A percentile compares a stretch with the other conserved stretches of the same genome.
Evolutionary conservation across 2,329 filamentous ascomycete genomes (phyloP).

Genomic region (Fusarium sp.): DNA sequence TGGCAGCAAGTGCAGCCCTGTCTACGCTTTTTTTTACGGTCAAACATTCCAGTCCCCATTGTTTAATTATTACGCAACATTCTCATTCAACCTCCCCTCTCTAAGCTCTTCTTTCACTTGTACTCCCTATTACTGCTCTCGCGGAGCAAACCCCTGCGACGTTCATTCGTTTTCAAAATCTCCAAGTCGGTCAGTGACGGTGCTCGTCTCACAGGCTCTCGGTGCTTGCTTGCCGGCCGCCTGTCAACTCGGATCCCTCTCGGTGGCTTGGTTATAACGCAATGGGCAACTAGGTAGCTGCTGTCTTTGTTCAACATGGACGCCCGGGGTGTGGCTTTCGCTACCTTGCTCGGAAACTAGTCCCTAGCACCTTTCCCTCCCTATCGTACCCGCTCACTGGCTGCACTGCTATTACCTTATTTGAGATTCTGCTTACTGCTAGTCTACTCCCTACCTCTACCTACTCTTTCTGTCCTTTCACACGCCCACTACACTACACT

Average conservation of each 20-base stretch:
- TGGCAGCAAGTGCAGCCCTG: constrained; percentile 30
- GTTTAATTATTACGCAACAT: constrained; percentile 35
- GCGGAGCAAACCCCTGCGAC: constrained; percentile 24
- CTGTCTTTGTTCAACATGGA: constrained; percentile 32
- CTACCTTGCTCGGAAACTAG: constrained; percentile 31
- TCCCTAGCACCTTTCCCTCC: constrained; percentile 21
- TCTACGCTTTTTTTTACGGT: constrained; percentile 19
- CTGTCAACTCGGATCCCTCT: constrained; percentile 35
- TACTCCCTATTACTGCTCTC: constrained; percentile 21
- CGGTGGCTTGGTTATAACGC: constrained; percentile 43
- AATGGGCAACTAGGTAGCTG: constrained; percentile 33
- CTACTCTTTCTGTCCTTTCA: constrained; percentile 22
- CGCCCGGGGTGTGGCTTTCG: constrained; percentile 25
- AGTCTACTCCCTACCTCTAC: constrained; percentile 31
- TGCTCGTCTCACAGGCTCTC: constrained; percentile 24
- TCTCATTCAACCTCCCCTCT: constrained; percentile 24
- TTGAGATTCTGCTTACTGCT: constrained; percentile 30
- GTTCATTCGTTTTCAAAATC: constrained; percentile 20
- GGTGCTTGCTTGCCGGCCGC: constrained; percentile 21
- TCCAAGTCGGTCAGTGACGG: constrained; percentile 25
- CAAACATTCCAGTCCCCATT: constrained; percentile 37
- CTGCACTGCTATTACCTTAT: constrained; percentile 25
- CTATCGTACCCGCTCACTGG: constrained; percentile 28
- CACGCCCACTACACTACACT: constrained; percentile 25
- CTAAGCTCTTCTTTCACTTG: constrained; percentile 14